Conservation (phyloP, 192 early-diverging fungal genomes). For the Thamnidium elegans region DNA sequence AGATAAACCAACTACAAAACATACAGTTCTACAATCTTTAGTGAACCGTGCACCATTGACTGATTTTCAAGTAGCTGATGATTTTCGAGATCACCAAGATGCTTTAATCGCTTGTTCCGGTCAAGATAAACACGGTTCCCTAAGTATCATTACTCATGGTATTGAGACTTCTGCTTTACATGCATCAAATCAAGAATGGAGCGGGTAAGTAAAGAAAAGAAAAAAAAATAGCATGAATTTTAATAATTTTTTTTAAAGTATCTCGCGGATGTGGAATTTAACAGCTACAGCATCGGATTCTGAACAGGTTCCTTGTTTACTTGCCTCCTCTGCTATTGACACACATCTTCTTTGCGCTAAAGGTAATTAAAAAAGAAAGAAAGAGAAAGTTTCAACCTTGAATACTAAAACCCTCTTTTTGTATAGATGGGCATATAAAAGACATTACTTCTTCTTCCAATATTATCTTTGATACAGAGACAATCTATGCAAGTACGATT, state of each 20-base stretch:
- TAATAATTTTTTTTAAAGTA: neutral
- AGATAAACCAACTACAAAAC: neutral
- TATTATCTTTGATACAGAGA: neutral
- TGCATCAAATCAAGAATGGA: neutral
- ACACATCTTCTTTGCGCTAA: neutral
- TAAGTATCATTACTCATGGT: slow-evolving; percentile 13
- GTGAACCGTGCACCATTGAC: slow-evolving; percentile 27
- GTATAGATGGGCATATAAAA: neutral
- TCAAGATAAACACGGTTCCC: slow-evolving; percentile 17
- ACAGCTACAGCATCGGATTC: neutral
- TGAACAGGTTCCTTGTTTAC: neutral
- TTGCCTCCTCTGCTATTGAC: neutral
- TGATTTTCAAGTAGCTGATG: slow-evolving; percentile 3
- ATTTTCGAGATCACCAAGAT: neutral
- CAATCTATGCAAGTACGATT: neutral
- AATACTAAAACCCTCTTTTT: neutral
- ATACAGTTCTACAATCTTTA: slow-evolving; percentile 9
- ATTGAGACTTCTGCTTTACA: neutral
- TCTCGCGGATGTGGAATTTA: slow-evolving; percentile 8
- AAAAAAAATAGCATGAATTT: neutral
- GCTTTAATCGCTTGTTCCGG: slow-evolving; percentile 23
- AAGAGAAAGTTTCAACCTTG: no score
- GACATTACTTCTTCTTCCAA: neutral
- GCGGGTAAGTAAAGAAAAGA: slow-evolving; percentile 9
- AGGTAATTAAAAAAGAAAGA: neutral